Evolutionary conservation across 768 basidiomycete genomes (phyloP), one percentile per base, ranked within the genome.

Genomic region (Kwoniella bestiolae): DNA sequence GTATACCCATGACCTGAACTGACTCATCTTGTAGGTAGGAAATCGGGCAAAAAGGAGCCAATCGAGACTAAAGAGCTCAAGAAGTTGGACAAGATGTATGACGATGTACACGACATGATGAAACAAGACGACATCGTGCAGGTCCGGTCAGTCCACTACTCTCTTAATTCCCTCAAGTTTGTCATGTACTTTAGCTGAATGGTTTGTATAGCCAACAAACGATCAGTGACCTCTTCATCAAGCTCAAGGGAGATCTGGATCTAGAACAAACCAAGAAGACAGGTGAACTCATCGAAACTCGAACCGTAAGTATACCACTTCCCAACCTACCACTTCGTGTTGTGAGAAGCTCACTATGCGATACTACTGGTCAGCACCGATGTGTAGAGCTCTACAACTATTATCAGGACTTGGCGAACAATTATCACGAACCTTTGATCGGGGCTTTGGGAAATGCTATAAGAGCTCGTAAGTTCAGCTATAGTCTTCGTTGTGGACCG

Each of bases 21-120:
- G 8, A 32, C 11, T 23, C 18, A 5, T 2, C 5, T 41, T 3
- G 12, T 34, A 60, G 59, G 29, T 26, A 60, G 18, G 4, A 49
- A 34, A 14, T 16, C 47, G 9, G 34, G 16, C 31, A 12, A 55
- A 35, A 29, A 46, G 21, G 25, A 34, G 2, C 25, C 26, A 44
- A 34, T 21, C 21, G 16, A 63, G 23, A 60, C 21, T 47, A 55
- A 45, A 35, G 47, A 55, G 7, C 18, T 56, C 26, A 44, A 44
- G n/a, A 63, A 63, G 44, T 41, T 55, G 5, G 41, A 63, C 18
- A 29, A 28, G 41, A 11, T 63, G n/a, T 56, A 26, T 21, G 51
- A 55, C 8, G 23, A 26, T 29, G 14, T 23, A 9, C n/a, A 45
- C 8, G 21, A 52, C 3, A 28, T 51, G 50, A 51, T 61, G 35